phyloP scores from a whole-genome alignment of 257 asterid species.

The Capsicum rhomboideum region DNA sequence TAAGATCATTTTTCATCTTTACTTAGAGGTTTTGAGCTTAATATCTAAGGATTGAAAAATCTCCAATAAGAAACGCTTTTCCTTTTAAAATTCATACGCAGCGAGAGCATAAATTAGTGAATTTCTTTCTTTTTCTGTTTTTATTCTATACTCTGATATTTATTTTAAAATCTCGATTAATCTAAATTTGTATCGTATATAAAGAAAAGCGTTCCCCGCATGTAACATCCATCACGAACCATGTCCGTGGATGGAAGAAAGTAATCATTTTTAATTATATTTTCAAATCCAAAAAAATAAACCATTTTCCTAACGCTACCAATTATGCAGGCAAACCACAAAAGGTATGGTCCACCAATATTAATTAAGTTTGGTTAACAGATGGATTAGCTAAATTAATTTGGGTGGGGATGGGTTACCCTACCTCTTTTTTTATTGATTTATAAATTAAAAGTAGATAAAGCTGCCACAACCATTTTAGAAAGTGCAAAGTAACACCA shows the following conservation, averaged over 20 bases:
- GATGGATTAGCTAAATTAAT: conserved; percentile 4
- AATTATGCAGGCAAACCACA: not conserved
- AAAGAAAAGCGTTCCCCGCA: no score
- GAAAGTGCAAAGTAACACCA: not conserved
- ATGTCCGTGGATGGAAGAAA: not conserved
- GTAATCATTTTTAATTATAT: not conserved
- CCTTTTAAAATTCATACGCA: no score
- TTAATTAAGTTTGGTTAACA: not conserved
- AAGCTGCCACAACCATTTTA: conserved; percentile 6
- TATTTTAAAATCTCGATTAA: no score
- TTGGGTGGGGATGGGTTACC: not conserved
- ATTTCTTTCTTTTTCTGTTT: no score
- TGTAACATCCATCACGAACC: not conserved
- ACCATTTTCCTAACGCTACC: not conserved
- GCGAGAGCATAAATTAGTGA: no score
- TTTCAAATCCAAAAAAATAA: not conserved
- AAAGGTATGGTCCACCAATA: conserved; percentile 6
- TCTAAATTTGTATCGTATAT: no score
- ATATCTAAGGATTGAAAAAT: no score
- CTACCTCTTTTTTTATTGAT: not conserved
- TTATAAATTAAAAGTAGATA: conserved; percentile 7
- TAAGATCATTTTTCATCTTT: no score
- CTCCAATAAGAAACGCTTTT: no score
- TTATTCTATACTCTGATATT: no score
- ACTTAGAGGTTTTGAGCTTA: no score